Conservation (phyloP, 148 eudicot genomes). For the Chenopodium quinoa region DNA sequence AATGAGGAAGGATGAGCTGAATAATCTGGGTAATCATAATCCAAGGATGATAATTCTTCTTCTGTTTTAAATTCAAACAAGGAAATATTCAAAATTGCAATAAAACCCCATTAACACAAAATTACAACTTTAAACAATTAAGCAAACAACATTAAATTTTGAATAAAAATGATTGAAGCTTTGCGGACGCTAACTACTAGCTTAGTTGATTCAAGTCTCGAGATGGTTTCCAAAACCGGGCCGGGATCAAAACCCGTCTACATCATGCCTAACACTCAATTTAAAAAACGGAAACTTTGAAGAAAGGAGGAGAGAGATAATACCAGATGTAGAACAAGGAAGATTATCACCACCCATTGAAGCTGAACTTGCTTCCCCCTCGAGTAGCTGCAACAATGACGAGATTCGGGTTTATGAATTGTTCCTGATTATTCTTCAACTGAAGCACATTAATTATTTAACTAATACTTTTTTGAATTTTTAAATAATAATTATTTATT, state of each 20-base stretch:
- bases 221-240: too few relatives aligned
- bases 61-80: conserved; percentile 21
- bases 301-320: not conserved
- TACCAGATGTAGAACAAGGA: conserved; percentile 29
- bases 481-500: not conserved
- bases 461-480: not conserved
- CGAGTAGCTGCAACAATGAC: too few relatives aligned
- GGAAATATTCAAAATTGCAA: not conserved
- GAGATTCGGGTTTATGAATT: not conserved
- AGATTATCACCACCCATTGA: conserved; percentile 36
- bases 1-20: conserved; percentile 19
- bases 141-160: not conserved
- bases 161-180: not conserved
- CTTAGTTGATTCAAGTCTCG: too few relatives aligned
- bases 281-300: not conserved
- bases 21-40: conserved; percentile 25
- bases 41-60: conserved; percentile 38
- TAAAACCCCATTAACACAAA: not conserved
- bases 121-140: conserved; percentile 8
- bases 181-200: not conserved
- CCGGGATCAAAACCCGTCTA: too few relatives aligned
- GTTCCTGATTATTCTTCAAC: not conserved
- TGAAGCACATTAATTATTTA: not conserved
- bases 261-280: too few relatives aligned
- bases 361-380: not conserved